phyloP scores from a whole-genome alignment of 371 early-diverging fungal genomes.

The Umbelopsis sp. region DNA sequence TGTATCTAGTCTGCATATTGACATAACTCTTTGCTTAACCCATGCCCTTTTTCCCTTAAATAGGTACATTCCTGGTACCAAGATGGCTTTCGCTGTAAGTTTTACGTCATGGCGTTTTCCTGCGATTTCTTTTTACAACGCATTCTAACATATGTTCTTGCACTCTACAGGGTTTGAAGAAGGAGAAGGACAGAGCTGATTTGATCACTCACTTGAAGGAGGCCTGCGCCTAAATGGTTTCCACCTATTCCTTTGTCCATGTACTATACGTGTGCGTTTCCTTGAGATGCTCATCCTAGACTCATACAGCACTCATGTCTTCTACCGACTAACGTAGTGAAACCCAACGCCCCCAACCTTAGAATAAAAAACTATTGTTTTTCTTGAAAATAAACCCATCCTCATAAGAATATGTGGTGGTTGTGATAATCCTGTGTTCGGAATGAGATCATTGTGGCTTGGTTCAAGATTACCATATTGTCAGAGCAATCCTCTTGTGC shows the following conservation, averaged over 20 bases:
- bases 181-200: conserved; percentile 84
- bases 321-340: conserved; percentile 1
- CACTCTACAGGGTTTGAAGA: conserved; percentile 88
- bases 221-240: conserved; percentile 1
- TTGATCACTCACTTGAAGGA: conserved; percentile 92
- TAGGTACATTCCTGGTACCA: conserved; percentile 89
- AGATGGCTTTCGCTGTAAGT: conserved; percentile 99
- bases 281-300: not conserved
- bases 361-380: not conserved
- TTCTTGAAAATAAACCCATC: not conserved
- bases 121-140: conserved; percentile 69
- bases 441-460: not conserved
- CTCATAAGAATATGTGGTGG: not conserved
- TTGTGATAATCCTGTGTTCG: not conserved
- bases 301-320: not conserved
- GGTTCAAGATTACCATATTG: too few species aligned
- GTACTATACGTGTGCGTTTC: conserved; percentile 13
- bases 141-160: conserved; percentile 74
- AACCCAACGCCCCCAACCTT: not conserved
- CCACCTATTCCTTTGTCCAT: not conserved
- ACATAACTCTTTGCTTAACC: not conserved
- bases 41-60: conserved; percentile 23
- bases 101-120: conserved; percentile 79
- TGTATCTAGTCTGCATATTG: not conserved
- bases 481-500: too few species aligned